Evolutionary conservation across 768 basidiomycete genomes (phyloP), one percentile per base, ranked within the genome.

Genomic region (Phanerochaete carnosa): DNA sequence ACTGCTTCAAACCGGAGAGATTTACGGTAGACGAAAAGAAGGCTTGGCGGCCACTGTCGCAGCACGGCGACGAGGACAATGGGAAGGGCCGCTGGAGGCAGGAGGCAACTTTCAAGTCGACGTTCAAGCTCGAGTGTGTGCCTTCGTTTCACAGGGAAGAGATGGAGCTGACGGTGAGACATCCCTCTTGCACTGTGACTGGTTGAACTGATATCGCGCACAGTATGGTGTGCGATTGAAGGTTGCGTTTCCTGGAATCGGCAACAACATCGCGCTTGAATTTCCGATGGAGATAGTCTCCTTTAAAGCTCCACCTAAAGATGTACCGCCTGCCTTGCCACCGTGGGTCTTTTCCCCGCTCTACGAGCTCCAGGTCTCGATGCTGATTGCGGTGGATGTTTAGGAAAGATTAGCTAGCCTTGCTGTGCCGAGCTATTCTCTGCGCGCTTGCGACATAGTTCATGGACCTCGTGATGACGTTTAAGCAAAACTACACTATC

Each of bases 161-260:
- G 25, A 50, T 61, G 55, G 26, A 33, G 12, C 45, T 61, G 3
- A 25, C 19, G 29, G 55, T 57, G 19, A 4, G 60, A n/a, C n/a
- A n/a, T 45, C 9, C 37, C 5, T 46, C 4, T 30, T 7, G 33
- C 11, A 29, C 1, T 6, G 9, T 28, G 12, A 8, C 29, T 23
- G 11, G 19, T 25, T 23, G 19, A n/a, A n/a, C n/a, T n/a, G n/a
- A n/a, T n/a, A n/a, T n/a, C n/a, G n/a, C n/a, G n/a, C n/a, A n/a
- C 51, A 62, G 61, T 62, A 62, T 26, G 30, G 15, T 28, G 19
- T 51, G 13, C 25, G 19, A 9, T 23, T 62, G 50, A 58, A 57
- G 26, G 29, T 62, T 8, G 26, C n/a, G 6, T 58, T 62, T 57
- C 61, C 61, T 35, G 61, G 61, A 3, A 58, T 62, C 19, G 61